These are phyloP conservation scores for Sarocladiaceae sp. DNA, from an alignment of 2,329 filamentous ascomycete genomes.

Conservation along the genomic window DNA sequence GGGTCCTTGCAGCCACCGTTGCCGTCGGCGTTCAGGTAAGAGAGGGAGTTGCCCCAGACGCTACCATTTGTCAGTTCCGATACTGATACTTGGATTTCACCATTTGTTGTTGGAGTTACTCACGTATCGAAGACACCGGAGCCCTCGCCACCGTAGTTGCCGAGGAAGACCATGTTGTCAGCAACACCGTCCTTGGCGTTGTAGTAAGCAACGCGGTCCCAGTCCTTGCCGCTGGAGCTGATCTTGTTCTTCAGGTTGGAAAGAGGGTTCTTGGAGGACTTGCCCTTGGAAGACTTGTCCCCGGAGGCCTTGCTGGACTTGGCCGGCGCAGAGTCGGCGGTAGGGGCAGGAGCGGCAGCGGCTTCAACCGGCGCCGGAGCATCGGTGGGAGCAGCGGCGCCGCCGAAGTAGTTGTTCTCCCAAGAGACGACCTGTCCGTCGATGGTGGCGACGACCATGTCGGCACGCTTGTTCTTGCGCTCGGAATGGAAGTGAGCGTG, in stretches of 20 bases:
- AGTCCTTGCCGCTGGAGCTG: slow-evolving; percentile 22
- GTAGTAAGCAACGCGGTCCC: slow-evolving; percentile 39
- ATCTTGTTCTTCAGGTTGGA: slow-evolving; percentile 7
- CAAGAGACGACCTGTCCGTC: slow-evolving; percentile 51
- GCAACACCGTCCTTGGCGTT: slow-evolving; percentile 30
- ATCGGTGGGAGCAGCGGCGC: slow-evolving; percentile 17
- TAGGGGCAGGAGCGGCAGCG: slow-evolving; percentile 13
- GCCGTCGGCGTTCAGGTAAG: slow-evolving; percentile 32
- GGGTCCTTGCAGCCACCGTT: slow-evolving; percentile 30
- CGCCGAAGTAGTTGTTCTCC: slow-evolving; percentile 48
- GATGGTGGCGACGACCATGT: slow-evolving; percentile 51
- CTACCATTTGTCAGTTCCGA: slow-evolving; percentile 7
- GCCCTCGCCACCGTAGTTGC: slow-evolving; percentile 38
- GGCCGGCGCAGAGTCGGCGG: slow-evolving; percentile 9
- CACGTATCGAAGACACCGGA: slow-evolving; percentile 38
- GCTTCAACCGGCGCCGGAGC: slow-evolving; percentile 12
- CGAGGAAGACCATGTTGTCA: slow-evolving; percentile 42
- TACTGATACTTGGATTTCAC: too few species aligned
- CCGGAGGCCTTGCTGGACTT: slow-evolving; percentile 12
- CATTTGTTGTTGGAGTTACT: too few species aligned
- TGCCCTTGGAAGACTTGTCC: slow-evolving; percentile 11
- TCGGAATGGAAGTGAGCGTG: slow-evolving; percentile 46
- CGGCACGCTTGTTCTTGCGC: slow-evolving; percentile 40
- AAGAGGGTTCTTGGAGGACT: slow-evolving; percentile 11
- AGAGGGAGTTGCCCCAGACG: slow-evolving; percentile 15